Conservation (phyloP, 2,329 filamentous ascomycete species). For the Aspergillus viridinutans region DNA sequence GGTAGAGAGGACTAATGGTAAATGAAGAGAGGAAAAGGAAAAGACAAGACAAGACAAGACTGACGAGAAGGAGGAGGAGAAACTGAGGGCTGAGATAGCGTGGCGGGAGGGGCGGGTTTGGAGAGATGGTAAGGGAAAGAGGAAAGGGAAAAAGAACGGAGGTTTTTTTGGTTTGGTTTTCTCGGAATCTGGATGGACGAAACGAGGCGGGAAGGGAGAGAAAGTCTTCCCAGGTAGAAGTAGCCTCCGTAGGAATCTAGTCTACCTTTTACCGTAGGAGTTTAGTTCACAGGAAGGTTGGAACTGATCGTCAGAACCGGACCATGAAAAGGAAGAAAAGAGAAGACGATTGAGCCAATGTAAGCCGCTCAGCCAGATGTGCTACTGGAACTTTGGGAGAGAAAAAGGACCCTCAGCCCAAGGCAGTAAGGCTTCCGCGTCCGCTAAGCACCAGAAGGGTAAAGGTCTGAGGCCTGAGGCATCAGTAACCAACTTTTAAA, state of each 20-base stretch:
- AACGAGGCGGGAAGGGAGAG: slow-evolving; percentile 16
- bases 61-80: slow-evolving; percentile 5
- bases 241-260: not conserved
- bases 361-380: not conserved
- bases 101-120: slow-evolving; percentile 8
- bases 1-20: slow-evolving; percentile 13
- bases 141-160: slow-evolving; percentile 15
- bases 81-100: not conserved
- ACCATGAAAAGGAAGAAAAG: not conserved
- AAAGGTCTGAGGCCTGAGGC: slow-evolving; percentile 6
- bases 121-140: slow-evolving; percentile 9
- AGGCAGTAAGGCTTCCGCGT: slow-evolving; percentile 11
- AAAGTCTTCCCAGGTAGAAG: not conserved
- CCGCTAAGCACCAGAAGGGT: not conserved
- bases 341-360: not conserved
- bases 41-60: slow-evolving; percentile 8
- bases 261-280: no score
- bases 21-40: slow-evolving; percentile 8
- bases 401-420: not conserved
- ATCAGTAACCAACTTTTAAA: not conserved
- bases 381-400: not conserved
- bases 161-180: slow-evolving; percentile 15
- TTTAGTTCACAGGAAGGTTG: slow-evolving; percentile 1
- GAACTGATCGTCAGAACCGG: slow-evolving; percentile 16
- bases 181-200: slow-evolving; percentile 16